Percentiles rank a stretch among this genome's conserved stretches.
These are phyloP conservation scores for Boeremia exigua DNA, from an alignment of 2,329 filamentous ascomycete genomes.

Conservation along the genomic window DNA sequence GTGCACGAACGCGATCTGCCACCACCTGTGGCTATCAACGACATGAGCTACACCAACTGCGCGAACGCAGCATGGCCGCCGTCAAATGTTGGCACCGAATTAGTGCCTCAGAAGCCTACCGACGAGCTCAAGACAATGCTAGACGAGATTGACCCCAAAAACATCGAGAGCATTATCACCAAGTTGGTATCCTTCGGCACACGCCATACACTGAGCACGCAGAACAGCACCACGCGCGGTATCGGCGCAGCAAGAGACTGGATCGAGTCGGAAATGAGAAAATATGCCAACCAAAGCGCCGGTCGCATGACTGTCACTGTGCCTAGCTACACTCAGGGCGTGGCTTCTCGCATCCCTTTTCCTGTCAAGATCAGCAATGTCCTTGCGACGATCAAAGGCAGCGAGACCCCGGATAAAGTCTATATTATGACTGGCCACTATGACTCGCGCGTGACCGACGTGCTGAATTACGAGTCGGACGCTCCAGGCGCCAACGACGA, in stretches of 20 bases:
- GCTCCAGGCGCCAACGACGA: constrained; percentile 66
- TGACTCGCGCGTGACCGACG: constrained; percentile 59
- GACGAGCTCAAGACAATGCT: constrained; percentile 50
- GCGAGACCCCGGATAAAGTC: constrained; percentile 54
- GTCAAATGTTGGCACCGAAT: constrained; percentile 44
- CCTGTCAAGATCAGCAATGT: constrained; percentile 62
- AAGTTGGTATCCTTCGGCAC: constrained; percentile 65
- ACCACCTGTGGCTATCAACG: constrained; percentile 39
- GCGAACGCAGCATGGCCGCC: constrained; percentile 52
- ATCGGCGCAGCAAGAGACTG: constrained; percentile 65
- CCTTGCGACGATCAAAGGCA: constrained; percentile 56
- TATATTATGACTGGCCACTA: constrained; percentile 56
- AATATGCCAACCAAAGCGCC: constrained; percentile 56
- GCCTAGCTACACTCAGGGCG: constrained; percentile 59
- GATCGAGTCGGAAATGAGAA: constrained; percentile 59
- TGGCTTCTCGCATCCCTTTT: constrained; percentile 56
- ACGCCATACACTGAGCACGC: constrained; percentile 61
- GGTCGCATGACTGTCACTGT: constrained; percentile 60
- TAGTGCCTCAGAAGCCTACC: constrained; percentile 51
- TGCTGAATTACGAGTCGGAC: constrained; percentile 59
- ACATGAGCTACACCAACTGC: constrained; percentile 41
- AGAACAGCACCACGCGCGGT: constrained; percentile 58
- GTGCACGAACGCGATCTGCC: constrained; percentile 36
- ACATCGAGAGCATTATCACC: constrained; percentile 58
- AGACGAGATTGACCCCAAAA: constrained; percentile 48